These are phyloP conservation scores for Ceratocystis colombiana DNA, from an alignment of 2,329 filamentous ascomycete species.

Conservation along the genomic window DNA sequence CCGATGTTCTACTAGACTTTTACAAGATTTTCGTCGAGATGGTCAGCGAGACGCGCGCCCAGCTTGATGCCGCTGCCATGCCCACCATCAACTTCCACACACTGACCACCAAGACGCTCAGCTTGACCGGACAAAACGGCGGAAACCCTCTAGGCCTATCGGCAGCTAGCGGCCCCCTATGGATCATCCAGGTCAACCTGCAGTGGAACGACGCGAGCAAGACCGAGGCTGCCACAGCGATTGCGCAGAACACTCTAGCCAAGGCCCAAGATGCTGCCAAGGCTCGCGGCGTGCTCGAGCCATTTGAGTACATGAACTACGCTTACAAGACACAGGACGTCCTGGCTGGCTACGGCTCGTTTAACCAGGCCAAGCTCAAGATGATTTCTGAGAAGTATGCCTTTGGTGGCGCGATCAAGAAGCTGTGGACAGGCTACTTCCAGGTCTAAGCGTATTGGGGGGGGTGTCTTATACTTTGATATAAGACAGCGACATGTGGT, in stretches of 20 bases:
- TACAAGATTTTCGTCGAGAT: conserved; percentile 31
- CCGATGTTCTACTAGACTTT: conserved; percentile 30
- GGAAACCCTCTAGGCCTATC: conserved; percentile 35
- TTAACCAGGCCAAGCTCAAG: conserved; percentile 32
- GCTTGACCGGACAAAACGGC: conserved; percentile 33
- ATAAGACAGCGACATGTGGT: not conserved
- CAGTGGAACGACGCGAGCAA: conserved; percentile 28
- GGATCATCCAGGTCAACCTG: conserved; percentile 27
- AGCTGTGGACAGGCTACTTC: conserved; percentile 31
- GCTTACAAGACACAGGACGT: conserved; percentile 35
- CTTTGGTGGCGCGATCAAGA: conserved; percentile 31
- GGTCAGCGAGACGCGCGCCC: conserved; percentile 29
- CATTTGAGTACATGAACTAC: conserved; percentile 38
- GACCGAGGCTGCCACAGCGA: conserved; percentile 27
- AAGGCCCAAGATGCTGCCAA: conserved; percentile 26
- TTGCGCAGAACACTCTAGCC: conserved; percentile 26
- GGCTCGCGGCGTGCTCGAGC: not conserved
- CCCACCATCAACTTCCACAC: conserved; percentile 35
- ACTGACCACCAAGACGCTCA: conserved; percentile 34
- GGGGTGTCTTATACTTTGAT: not conserved
- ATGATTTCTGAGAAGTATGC: conserved; percentile 32
- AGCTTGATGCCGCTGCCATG: conserved; percentile 16
- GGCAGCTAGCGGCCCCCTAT: conserved; percentile 28
- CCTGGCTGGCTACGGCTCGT: conserved; percentile 34
- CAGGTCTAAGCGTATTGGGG: conserved; percentile 26